phyloP scores from a whole-genome alignment of 2,329 filamentous ascomycete species.

The Penicillium sp. region DNA sequence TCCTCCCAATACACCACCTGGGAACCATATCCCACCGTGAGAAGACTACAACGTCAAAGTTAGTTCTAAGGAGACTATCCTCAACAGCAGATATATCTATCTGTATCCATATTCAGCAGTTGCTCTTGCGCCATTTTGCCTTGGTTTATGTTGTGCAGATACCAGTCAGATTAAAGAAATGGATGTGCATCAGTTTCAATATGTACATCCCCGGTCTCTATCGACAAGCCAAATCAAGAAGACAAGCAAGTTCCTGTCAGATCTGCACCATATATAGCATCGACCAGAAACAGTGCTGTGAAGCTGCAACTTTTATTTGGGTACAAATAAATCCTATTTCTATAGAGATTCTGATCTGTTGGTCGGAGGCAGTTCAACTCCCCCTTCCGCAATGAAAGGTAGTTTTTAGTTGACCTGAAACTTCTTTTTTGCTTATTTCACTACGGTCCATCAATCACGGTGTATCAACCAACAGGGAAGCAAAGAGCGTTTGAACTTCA shows the following conservation, averaged over 20 bases:
- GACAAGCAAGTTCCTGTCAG: not conserved
- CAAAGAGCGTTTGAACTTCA: not conserved
- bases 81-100: not conserved
- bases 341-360: not conserved
- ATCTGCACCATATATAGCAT: not conserved
- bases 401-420: not conserved
- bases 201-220: not conserved
- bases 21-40: too few relatives aligned
- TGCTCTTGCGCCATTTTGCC: not conserved
- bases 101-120: not conserved
- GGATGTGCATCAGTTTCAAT: not conserved
- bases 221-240: not conserved
- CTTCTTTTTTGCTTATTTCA: not conserved
- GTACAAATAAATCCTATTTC: not conserved
- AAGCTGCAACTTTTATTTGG: not conserved
- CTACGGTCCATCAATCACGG: not conserved
- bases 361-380: not conserved
- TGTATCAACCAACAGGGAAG: not conserved
- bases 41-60: not conserved
- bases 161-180: not conserved
- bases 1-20: not conserved
- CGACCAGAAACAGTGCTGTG: not conserved
- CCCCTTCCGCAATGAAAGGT: not conserved
- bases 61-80: not conserved
- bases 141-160: not conserved